Base-by-base conservation (phyloP, 2,329 filamentous ascomycete genomes). In the Pyrenochaeta sp. region DNA sequence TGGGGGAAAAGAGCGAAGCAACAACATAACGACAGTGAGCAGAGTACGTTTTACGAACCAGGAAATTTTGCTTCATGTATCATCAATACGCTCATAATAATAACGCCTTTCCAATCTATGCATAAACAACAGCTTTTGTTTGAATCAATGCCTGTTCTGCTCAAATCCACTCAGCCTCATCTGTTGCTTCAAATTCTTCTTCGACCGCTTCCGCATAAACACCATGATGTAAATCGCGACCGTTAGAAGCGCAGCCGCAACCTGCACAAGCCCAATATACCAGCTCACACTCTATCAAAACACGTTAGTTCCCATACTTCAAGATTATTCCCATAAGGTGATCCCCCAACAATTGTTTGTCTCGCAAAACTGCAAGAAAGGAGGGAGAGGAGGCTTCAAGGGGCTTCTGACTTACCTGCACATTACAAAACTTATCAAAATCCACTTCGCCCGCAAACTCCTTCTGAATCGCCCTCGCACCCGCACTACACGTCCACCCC, bases 401-500 rank as follows among this genome's bases (percentile, higher is more conserved):
- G n/a, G n/a, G n/a, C n/a, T n/a, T n/a, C n/a, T n/a, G 9, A 51
- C 48, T 48, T 39, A 71, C 67, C 65, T 73, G 72, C 5, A 69
- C 53, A 37, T 55, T 61, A 40, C 72, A 75, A 48, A 63, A 72
- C 30, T 30, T 43, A 7, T 63, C 42, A 42, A 74, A 74, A 30
- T 73, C 55, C 18, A 75, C 56, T 34, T 68, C 61, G 4, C 55
- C 44, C 24, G 48, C 49, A 44, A 75, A 69, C n/a, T 67, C 63
- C 30, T 60, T 54, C 55, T 74, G 72, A 11, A 74, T 64, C 41
- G 54, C 58, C 34, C 60, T 35, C 23, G 73, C 72, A 2, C 53
- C 53, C 2, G 44, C 23, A 54, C 60, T 65, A 44, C 70, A 74
- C 18, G 65, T 72, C 73, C 73, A 75, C 0, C 72, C 73, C 73